Evolutionary conservation across 2,329 filamentous ascomycete genomes (phyloP).

Genomic region (Arthrobotrys sinensis): DNA sequence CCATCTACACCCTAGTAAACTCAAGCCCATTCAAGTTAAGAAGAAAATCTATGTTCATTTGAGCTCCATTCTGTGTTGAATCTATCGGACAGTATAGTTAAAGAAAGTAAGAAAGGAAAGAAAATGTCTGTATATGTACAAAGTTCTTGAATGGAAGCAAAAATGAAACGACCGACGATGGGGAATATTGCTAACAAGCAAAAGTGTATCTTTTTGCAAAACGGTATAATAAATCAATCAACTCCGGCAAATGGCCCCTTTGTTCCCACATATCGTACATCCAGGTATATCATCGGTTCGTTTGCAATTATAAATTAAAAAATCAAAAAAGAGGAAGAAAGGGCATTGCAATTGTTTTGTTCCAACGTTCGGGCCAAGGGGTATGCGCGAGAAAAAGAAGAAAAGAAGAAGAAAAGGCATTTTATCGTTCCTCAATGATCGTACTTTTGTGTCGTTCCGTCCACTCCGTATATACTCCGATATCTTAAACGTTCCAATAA

Average conservation of each 20-base stretch:
- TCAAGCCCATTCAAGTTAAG: background rate
- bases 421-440: slow-evolving; percentile 29
- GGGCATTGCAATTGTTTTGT: slow-evolving; percentile 7
- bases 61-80: slow-evolving; percentile 34
- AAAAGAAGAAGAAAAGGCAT: slow-evolving; percentile 23
- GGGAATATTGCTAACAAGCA: background rate
- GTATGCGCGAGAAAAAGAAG: slow-evolving; percentile 12
- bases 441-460: slow-evolving; percentile 20
- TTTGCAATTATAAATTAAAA: slow-evolving; percentile 32
- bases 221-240: slow-evolving; percentile 29
- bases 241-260: slow-evolving; percentile 31
- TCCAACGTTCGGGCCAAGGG: slow-evolving; percentile 14
- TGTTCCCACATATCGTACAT: slow-evolving; percentile 27
- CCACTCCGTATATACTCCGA: slow-evolving; percentile 28
- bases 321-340: slow-evolving; percentile 12
- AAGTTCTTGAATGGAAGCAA: background rate
- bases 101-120: slow-evolving; percentile 11
- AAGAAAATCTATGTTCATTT: slow-evolving; percentile 1
- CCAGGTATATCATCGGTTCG: slow-evolving; percentile 30
- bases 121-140: slow-evolving; percentile 4
- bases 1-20: background rate
- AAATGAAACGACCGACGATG: background rate
- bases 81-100: slow-evolving; percentile 8
- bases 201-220: slow-evolving; percentile 10
- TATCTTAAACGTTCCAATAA: slow-evolving; percentile 16